Conservation (phyloP, 441 rosid genomes). For the Erodium moschatum region DNA sequence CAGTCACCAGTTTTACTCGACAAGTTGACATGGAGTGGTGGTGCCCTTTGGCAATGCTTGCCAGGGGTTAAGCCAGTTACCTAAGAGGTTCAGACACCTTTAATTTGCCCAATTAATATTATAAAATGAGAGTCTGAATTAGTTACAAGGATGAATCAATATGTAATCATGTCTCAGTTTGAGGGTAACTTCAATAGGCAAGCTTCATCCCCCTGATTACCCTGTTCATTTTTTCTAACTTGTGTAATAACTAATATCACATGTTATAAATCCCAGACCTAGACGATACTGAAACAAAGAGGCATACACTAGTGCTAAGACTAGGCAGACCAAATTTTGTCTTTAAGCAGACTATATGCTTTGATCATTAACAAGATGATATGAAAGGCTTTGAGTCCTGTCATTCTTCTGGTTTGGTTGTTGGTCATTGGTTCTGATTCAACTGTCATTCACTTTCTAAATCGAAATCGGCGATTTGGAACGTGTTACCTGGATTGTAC, state of each 20-base stretch:
- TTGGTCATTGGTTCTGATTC: neutral
- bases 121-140: neutral
- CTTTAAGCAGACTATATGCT: no score
- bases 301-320: neutral
- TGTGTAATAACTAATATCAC: neutral
- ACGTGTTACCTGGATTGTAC: neutral
- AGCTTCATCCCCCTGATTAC: neutral
- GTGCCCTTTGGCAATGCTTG: neutral
- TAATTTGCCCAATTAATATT: neutral
- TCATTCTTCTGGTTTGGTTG: neutral
- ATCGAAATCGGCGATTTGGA: neutral
- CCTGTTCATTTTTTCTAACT: neutral
- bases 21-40: neutral
- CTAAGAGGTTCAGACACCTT: neutral
- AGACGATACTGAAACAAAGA: neutral
- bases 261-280: conserved; percentile 6
- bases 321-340: neutral
- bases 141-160: neutral
- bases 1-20: neutral
- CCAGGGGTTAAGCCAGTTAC: neutral
- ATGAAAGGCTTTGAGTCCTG: no score
- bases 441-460: conserved; percentile 7
- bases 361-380: no score
- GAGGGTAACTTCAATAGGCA: neutral
- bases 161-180: neutral